Evolutionary conservation across 192 early-diverging fungal genomes (phyloP).

Genomic region (Pecoramyces ruminantium): DNA sequence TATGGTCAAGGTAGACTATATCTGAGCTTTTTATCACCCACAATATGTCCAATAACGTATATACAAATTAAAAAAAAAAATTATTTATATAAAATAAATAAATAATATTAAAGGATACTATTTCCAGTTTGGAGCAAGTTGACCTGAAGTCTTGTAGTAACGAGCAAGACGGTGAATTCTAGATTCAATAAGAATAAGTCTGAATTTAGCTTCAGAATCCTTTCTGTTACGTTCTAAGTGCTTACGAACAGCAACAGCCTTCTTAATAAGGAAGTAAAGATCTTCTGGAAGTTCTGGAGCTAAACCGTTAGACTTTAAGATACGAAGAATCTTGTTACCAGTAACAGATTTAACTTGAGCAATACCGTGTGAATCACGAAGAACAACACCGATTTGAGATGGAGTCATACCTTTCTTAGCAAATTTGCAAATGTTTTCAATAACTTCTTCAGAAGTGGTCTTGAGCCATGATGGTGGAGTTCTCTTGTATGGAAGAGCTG

Average conservation of each 20-base stretch:
- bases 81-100: neutral
- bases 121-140: slow-evolving; percentile 94
- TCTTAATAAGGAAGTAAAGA: slow-evolving; percentile 98
- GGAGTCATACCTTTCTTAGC: slow-evolving; percentile 98
- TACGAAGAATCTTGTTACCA: slow-evolving; percentile 98
- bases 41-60: neutral
- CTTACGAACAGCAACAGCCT: slow-evolving; percentile 97
- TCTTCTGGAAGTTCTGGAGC: slow-evolving; percentile 95
- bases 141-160: slow-evolving; percentile 96
- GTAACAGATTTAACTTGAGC: slow-evolving; percentile 92
- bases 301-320: slow-evolving; percentile 90
- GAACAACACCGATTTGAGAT: slow-evolving; percentile 94
- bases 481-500: slow-evolving; percentile 90
- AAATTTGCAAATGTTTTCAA: slow-evolving; percentile 95
- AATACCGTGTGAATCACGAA: slow-evolving; percentile 94
- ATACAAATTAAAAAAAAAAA: neutral
- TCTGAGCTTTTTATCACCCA: neutral
- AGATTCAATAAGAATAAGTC: slow-evolving; percentile 93
- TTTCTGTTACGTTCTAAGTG: slow-evolving; percentile 98
- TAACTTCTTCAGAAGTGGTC: slow-evolving; percentile 88
- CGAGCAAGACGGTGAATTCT: slow-evolving; percentile 93
- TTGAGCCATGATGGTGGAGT: slow-evolving; percentile 95
- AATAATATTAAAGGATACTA: neutral
- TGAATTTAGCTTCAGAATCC: slow-evolving; percentile 97
- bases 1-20: neutral